Evolutionary conservation across 108 stramenopile genomes (phyloP).

Genomic region (Fistulifera solaris): DNA sequence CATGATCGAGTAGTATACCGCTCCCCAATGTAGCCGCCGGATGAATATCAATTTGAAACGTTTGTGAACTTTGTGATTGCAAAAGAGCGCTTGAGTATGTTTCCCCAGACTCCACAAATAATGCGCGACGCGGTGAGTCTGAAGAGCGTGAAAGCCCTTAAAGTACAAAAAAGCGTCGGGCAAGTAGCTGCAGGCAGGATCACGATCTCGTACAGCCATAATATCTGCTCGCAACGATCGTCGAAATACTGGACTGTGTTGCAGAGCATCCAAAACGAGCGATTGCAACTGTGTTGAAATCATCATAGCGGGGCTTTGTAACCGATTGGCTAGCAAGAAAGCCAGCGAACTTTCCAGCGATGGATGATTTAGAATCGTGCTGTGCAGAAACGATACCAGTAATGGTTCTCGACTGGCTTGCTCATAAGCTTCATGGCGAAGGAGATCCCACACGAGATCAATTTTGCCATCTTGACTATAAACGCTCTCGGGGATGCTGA

Average conservation of each 20-base stretch:
- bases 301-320: slow-evolving; percentile 45
- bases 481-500: slow-evolving; percentile 43
- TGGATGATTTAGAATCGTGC: slow-evolving; percentile 77
- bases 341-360: slow-evolving; percentile 69
- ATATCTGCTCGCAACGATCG: slow-evolving; percentile 53
- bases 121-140: slow-evolving; percentile 70
- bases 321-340: slow-evolving; percentile 75
- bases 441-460: slow-evolving; percentile 60
- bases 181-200: slow-evolving; percentile 59
- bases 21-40: slow-evolving; percentile 65
- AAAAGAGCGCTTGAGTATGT: slow-evolving; percentile 55
- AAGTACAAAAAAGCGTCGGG: slow-evolving; percentile 67
- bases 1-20: slow-evolving; percentile 81
- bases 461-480: slow-evolving; percentile 24
- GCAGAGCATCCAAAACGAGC: slow-evolving; percentile 48
- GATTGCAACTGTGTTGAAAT: slow-evolving; percentile 69
- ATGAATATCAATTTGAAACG: slow-evolving; percentile 85
- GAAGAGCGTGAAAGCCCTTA: slow-evolving; percentile 87
- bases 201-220: slow-evolving; percentile 64
- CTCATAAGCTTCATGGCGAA: slow-evolving; percentile 58
- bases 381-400: slow-evolving; percentile 73
- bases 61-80: slow-evolving; percentile 71
- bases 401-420: slow-evolving; percentile 72
- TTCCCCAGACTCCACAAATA: slow-evolving; percentile 58
- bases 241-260: slow-evolving; percentile 38